Evolutionary conservation across 2,329 filamentous ascomycete genomes (phyloP), one percentile per base, ranked within the genome.

Genomic region (Orbilia brochopaga): DNA sequence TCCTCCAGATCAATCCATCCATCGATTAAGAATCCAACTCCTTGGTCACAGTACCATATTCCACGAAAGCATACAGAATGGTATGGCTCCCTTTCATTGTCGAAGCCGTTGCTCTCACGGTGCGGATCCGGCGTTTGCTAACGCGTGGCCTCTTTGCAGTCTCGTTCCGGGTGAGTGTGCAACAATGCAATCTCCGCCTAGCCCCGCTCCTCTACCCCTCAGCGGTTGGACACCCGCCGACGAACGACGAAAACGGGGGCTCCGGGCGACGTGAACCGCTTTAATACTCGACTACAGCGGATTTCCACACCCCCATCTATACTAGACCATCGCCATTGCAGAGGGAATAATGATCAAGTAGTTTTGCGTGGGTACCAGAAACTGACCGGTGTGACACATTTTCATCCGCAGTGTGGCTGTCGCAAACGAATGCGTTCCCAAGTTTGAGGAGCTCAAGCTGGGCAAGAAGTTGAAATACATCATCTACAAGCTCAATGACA

Each of bases 401-500:
- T 35, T n/a, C 13, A 23, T 48, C 13, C 44, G 10, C 55, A 77
- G 76, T 75, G 75, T 77, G 63, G 69, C 59, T 23, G 55, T 76
- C 40, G 13, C 35, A 87, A 79, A 80, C 80, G 70, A 76, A 1
- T 76, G 75, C 54, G 40, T 85, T 77, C 78, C 78, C 66, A 79
- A 80, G 75, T 93, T 88, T 85, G 91, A 92, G 81, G 88, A 92
- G 77, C 85, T 93, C 76, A 93, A 93, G 86, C 87, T 92, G 77
- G 84, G 82, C 81, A 92, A 92, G 82, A 87, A 86, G 83, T 78
- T 80, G 77, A 92, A 91, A 83, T 95, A 86, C 85, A 89, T 94
- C 83, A 87, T 94, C 84, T 93, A 86, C 88, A 91, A 92, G 85
- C 87, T 94, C 79, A 88, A 87, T 75, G 89, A 92, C 81, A 85